Evolutionary conservation across 352 stramenopile species (phyloP).

Genomic region (Blastocystis sp.): DNA sequence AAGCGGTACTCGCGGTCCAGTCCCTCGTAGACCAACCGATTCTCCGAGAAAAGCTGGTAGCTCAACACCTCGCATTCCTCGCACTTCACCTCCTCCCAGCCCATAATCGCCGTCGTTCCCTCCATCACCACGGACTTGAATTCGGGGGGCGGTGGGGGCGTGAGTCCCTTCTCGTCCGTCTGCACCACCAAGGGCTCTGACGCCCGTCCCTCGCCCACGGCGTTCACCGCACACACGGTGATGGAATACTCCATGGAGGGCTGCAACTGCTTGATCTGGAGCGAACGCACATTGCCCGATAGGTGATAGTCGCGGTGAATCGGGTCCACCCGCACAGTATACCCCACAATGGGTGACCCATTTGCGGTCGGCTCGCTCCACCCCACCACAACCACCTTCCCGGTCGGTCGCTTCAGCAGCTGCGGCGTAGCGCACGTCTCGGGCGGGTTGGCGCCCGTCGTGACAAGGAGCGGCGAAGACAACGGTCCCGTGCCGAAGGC

Average conservation of each 20-base stretch:
- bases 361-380: conserved; percentile 53
- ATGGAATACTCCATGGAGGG: conserved; percentile 5
- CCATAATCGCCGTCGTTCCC: neutral
- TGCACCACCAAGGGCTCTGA: conserved; percentile 6
- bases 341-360: conserved; percentile 39
- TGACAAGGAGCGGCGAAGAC: neutral
- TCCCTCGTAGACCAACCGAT: conserved; percentile 32
- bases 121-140: neutral
- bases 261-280: conserved; percentile 31
- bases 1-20: neutral
- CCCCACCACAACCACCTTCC: neutral
- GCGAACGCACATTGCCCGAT: neutral
- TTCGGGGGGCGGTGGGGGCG: neutral
- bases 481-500: neutral
- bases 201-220: conserved; percentile 3
- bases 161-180: neutral
- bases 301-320: conserved; percentile 13
- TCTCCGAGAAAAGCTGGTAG: conserved; percentile 29
- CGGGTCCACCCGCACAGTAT: neutral
- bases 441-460: neutral
- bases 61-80: neutral
- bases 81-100: neutral
- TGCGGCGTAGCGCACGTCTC: neutral
- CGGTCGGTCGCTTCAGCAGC: conserved; percentile 18
- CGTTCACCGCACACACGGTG: conserved; percentile 7